Conservation (phyloP, 192 early-diverging fungal species). For the Umbelopsis sp. region DNA sequence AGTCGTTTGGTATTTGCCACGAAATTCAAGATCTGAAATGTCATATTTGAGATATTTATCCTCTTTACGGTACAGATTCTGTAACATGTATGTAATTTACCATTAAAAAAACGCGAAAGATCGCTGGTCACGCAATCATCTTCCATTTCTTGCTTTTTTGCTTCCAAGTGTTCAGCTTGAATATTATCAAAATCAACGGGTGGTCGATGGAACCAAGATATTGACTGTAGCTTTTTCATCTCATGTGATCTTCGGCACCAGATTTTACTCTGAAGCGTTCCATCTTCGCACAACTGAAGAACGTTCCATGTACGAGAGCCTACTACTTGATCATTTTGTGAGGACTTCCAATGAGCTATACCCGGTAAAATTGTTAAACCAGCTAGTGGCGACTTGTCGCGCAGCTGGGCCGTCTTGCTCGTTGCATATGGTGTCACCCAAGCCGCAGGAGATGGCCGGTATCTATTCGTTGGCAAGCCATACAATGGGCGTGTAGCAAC, state of each 20-base stretch:
- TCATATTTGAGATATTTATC: background rate
- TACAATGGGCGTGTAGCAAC: background rate
- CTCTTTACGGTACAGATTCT: background rate
- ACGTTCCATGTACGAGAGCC: background rate
- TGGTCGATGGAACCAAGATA: background rate
- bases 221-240: background rate
- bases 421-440: slow-evolving; percentile 1
- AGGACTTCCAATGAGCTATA: background rate
- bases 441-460: background rate
- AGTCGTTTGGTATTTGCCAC: background rate
- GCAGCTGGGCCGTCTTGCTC: background rate
- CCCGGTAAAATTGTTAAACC: slow-evolving; percentile 2
- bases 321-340: background rate
- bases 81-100: background rate
- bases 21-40: background rate
- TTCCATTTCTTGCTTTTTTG: background rate
- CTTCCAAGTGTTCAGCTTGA: background rate
- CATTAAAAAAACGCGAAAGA: background rate
- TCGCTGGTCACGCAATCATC: background rate
- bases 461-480: background rate
- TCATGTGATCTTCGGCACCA: background rate
- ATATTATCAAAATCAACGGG: background rate
- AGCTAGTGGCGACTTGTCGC: background rate
- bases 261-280: background rate
- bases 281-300: background rate